A percentile compares a stretch with the other conserved stretches of the same genome.
Conservation (phyloP, 129 eudicot species). For the Oenanthe sinensis region DNA sequence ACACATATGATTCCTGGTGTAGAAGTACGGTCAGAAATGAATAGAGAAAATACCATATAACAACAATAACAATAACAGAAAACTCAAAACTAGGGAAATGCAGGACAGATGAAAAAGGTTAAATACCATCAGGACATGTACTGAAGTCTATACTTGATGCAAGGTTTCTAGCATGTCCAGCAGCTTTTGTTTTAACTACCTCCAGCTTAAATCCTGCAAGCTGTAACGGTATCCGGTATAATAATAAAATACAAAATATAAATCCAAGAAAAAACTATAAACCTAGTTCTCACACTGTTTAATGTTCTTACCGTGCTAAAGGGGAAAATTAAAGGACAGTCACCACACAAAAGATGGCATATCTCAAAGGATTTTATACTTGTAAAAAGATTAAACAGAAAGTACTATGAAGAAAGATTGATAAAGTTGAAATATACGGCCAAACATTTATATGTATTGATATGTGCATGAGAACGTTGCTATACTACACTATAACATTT, state of each 20-base stretch:
- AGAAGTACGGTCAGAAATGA: slow-evolving; percentile 13
- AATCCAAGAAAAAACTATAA: not conserved
- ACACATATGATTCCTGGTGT: slow-evolving; percentile 90
- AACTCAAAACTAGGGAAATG: not conserved
- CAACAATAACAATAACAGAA: not conserved
- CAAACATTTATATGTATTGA: not conserved
- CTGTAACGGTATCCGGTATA: slow-evolving; percentile 25
- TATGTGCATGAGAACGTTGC: not conserved
- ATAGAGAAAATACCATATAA: not conserved
- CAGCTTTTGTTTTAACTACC: slow-evolving; percentile 91
- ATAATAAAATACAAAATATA: not conserved
- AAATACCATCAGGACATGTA: slow-evolving; percentile 90
- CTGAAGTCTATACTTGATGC: slow-evolving; percentile 84
- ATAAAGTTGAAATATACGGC: not conserved
- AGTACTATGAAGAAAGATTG: not conserved
- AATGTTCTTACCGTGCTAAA: not conserved
- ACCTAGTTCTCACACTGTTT: not conserved
- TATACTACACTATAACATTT: not conserved
- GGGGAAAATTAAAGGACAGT: not conserved
- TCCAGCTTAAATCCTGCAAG: slow-evolving; percentile 92
- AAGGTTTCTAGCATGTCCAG: slow-evolving; percentile 92
- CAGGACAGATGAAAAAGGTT: not conserved
- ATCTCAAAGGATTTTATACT: not conserved
- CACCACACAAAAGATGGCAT: not conserved
- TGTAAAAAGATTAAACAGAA: not conserved